Percentiles rank a stretch among this genome's conserved stretches.
phyloP scores from a whole-genome alignment of 179 eudicot species.

The Gypsophila paniculata region DNA sequence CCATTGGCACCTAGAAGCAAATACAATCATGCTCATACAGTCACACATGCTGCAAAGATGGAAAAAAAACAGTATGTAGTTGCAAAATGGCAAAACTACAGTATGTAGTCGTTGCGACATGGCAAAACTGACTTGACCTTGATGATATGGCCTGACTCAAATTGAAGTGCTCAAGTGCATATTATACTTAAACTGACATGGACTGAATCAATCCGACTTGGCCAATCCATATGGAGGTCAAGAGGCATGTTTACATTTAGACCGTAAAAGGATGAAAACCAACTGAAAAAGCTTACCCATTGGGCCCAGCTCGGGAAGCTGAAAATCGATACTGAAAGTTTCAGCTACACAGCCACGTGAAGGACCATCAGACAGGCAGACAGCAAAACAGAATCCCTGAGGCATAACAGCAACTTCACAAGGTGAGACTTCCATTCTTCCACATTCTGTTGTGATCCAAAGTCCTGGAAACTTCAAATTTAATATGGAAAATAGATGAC shows the following conservation, averaged over 20 bases:
- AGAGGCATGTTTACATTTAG: too few relatives aligned
- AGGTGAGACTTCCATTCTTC: constrained; percentile 74
- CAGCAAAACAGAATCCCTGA: constrained; percentile 79
- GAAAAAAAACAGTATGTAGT: too few relatives aligned
- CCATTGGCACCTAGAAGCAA: constrained; percentile 82
- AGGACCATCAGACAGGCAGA: constrained; percentile 86
- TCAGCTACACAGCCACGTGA: constrained; percentile 95
- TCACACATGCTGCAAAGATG: neutral
- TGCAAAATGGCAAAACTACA: too few relatives aligned
- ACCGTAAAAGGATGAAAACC: too few relatives aligned
- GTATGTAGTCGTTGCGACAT: too few relatives aligned
- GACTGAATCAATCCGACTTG: too few relatives aligned
- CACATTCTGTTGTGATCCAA: constrained; percentile 90
- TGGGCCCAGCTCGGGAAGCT: constrained; percentile 95
- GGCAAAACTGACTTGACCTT: too few relatives aligned
- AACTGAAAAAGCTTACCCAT: constrained; percentile 47
- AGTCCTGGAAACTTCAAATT: constrained; percentile 46
- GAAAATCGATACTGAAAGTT: constrained; percentile 83
- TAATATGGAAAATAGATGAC: neutral
- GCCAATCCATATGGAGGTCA: too few relatives aligned
- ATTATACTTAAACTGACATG: too few relatives aligned
- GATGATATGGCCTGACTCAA: too few relatives aligned
- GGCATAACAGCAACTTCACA: constrained; percentile 85
- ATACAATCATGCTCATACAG: neutral
- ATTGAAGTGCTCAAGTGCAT: too few relatives aligned